A percentile compares a stretch with the other conserved stretches of the same genome.
Conservation (phyloP, 768 basidiomycete genomes). For the Amanita jacksonii region DNA sequence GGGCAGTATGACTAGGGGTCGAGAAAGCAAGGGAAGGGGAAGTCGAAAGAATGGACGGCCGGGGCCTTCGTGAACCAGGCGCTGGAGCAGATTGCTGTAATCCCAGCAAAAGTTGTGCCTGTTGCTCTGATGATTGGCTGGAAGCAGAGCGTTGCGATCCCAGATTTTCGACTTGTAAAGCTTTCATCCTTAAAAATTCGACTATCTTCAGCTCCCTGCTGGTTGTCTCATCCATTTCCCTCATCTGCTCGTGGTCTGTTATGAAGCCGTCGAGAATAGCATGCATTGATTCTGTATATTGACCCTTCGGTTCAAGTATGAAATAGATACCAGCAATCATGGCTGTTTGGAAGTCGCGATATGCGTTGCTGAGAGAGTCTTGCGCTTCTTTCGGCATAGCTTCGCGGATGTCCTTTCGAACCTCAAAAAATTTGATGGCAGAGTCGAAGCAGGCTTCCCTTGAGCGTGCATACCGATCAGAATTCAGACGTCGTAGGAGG, state of each 20-base stretch:
- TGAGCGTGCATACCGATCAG: slow-evolving; percentile 75
- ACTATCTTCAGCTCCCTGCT: slow-evolving; percentile 77
- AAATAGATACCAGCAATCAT: slow-evolving; percentile 88
- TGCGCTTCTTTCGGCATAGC: slow-evolving; percentile 52
- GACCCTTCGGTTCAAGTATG: slow-evolving; percentile 66
- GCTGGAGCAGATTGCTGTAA: slow-evolving; percentile 32
- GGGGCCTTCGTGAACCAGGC: slow-evolving; percentile 23
- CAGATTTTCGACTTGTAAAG: slow-evolving; percentile 41
- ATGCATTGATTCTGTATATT: slow-evolving; percentile 64
- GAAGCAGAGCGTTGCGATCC: slow-evolving; percentile 17
- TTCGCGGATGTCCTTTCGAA: slow-evolving; percentile 61
- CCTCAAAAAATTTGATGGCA: slow-evolving; percentile 77
- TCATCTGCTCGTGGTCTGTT: slow-evolving; percentile 50
- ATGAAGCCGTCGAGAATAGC: slow-evolving; percentile 72
- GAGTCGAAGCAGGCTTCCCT: slow-evolving; percentile 86
- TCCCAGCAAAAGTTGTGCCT: slow-evolving; percentile 42
- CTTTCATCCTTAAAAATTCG: slow-evolving; percentile 67
- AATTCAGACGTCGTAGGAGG: slow-evolving; percentile 66
- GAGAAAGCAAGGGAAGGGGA: slow-evolving; percentile 16
- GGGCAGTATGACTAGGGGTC: slow-evolving; percentile 21
- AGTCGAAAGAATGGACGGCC: slow-evolving; percentile 19
- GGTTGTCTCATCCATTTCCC: slow-evolving; percentile 77
- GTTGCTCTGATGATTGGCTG: slow-evolving; percentile 25
- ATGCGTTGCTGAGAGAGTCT: slow-evolving; percentile 69
- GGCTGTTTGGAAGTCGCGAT: slow-evolving; percentile 80